Base-by-base conservation (phyloP, 2,329 filamentous ascomycete species). In the Lachnellula occidentalis region DNA sequence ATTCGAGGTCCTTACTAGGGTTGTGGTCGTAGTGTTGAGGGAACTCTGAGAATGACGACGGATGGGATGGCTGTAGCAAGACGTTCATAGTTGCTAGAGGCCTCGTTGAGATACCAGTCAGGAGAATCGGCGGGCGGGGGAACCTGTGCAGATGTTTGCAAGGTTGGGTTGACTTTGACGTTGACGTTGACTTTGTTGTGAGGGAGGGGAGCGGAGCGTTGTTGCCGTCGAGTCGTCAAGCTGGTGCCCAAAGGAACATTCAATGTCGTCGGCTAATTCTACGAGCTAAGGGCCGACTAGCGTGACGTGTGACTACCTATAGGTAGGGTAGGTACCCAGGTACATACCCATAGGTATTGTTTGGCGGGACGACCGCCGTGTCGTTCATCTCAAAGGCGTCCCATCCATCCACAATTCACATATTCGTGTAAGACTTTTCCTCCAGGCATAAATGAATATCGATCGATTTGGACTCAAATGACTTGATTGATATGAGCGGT, bases 31-130 rank as follows among this genome's bases (percentile, higher is more conserved):
- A 78, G 61, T 80, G 79, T 63, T 80, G 78, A 67, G 79, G 76
- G 64, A 82, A 79, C 63, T 81, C 79, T 66, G 78, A 77, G 65
- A 84, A 80, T 62, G 79, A 73, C 56, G 80, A 74, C 51, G 80
- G 80, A 68, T 85, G 81, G 50, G 61, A 57, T 63, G 80, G 78
- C 65, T 80, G 78, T 60, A 85, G 70, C 70, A 85, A 69, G 68
- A 83, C 75, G 70, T 85, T 85, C 83, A 86, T 86, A 54, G 60
- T 78, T 67, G 61, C 57, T 63, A 51, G 39, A 22, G 43, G 45
- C 27, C 22, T 19, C 34, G 8, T 47, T 48, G 43, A 5, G 47
- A 27, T 36, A 19, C 21, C 27, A 49, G 47, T 22, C 15, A 19
- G 8, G 34, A 15, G 36, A 31, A 49, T 48, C 24, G 15, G 21